These are phyloP conservation scores for Capronia coronata DNA, from an alignment of 2,329 filamentous ascomycete species.

Conservation along the genomic window DNA sequence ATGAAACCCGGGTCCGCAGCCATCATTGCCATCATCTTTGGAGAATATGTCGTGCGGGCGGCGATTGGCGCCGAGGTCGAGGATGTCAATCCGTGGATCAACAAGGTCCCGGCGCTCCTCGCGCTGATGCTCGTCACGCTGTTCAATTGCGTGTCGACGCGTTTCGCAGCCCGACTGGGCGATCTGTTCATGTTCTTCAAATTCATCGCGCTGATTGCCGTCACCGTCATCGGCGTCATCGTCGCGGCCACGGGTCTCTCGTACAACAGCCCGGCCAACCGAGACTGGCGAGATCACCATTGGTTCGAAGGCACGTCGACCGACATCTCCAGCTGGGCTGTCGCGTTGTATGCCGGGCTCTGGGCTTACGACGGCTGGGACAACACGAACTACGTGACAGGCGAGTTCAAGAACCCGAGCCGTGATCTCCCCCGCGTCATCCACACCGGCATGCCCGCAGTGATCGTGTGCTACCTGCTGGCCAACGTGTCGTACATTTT, in stretches of 20 bases:
- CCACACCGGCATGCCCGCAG: constrained; percentile 90
- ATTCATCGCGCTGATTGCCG: constrained; percentile 78
- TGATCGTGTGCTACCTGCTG: constrained; percentile 82
- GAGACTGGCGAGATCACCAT: constrained; percentile 76
- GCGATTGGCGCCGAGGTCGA: constrained; percentile 80
- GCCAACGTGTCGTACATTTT: constrained; percentile 93
- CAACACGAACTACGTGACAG: constrained; percentile 97
- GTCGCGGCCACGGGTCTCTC: constrained; percentile 82
- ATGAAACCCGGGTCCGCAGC: constrained; percentile 88
- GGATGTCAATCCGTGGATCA: constrained; percentile 76
- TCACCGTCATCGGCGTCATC: constrained; percentile 81
- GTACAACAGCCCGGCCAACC: constrained; percentile 64
- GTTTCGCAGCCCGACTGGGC: constrained; percentile 76
- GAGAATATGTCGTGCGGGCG: constrained; percentile 89
- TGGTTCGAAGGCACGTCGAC: constrained; percentile 86
- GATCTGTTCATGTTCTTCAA: constrained; percentile 97
- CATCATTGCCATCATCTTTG: constrained; percentile 96
- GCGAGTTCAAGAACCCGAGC: constrained; percentile 86
- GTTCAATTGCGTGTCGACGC: constrained; percentile 86
- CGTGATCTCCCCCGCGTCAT: constrained; percentile 90
- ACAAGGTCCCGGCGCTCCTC: constrained; percentile 75
- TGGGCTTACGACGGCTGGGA: constrained; percentile 99
- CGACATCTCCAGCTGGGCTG: constrained; percentile 79
- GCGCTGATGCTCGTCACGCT: constrained; percentile 72
- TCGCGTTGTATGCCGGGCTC: constrained; percentile 87